Percentiles rank a stretch among this genome's conserved stretches.
Conservation (phyloP, 176 grass and related monocot species). For the Cenchrus fungigraminus region DNA sequence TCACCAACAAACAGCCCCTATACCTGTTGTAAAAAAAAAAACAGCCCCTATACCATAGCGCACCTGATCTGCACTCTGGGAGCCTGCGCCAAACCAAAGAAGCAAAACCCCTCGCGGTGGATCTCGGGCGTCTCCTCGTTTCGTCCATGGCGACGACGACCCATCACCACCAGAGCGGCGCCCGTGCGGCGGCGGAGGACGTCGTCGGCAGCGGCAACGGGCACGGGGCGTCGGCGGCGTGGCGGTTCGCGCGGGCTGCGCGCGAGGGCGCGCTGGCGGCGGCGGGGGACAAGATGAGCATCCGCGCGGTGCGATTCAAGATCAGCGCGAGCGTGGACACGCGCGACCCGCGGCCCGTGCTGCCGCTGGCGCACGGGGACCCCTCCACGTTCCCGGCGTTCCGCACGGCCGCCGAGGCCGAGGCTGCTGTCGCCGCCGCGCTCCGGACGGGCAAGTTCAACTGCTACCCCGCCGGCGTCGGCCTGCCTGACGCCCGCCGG, state of each 20-base stretch:
- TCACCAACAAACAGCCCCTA: no score
- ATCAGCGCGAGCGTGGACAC: slow-evolving; percentile 56
- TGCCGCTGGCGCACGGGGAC: slow-evolving; percentile 63
- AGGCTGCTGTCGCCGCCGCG: slow-evolving; percentile 59
- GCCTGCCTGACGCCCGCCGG: slow-evolving; percentile 51
- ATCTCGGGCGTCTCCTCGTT: no score
- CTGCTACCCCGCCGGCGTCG: slow-evolving; percentile 58
- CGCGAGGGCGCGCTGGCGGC: slow-evolving; percentile 5
- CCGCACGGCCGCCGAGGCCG: slow-evolving; percentile 50
- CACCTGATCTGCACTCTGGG: neutral
- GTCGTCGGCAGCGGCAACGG: neutral
- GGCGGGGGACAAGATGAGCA: slow-evolving; percentile 41
- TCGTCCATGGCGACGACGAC: neutral
- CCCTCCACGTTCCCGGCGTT: slow-evolving; percentile 63
- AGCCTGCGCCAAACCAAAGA: neutral
- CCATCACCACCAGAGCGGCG: neutral
- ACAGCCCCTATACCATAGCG: no score
- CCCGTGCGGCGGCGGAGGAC: neutral
- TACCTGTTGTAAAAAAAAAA: no score
- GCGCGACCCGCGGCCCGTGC: slow-evolving; percentile 40
- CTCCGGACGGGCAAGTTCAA: slow-evolving; percentile 53
- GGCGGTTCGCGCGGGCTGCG: slow-evolving; percentile 47
- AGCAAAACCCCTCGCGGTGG: no score
- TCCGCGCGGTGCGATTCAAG: slow-evolving; percentile 57
- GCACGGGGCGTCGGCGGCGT: neutral